These are phyloP conservation scores for Halteria grandinella DNA, from an alignment of 73 alveolate species.

Conservation along the genomic window DNA sequence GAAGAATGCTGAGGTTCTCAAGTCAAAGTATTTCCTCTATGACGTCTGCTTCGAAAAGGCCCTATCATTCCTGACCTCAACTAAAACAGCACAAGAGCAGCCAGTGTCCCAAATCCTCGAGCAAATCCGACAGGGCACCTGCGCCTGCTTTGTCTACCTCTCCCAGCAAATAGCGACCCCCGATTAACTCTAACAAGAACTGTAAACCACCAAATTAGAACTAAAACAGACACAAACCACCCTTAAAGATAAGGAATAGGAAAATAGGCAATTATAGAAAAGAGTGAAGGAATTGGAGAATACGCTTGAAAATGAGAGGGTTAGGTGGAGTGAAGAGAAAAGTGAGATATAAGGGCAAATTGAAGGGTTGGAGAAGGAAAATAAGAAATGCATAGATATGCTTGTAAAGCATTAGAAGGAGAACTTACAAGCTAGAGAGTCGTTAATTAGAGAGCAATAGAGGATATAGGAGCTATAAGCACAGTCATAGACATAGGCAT, in stretches of 20 bases:
- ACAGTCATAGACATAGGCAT: too few relatives aligned
- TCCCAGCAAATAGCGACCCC: neutral
- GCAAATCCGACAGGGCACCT: constrained; percentile 3
- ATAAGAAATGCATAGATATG: constrained; percentile 56
- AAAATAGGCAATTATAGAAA: neutral
- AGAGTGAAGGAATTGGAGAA: neutral
- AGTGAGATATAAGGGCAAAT: constrained; percentile 26
- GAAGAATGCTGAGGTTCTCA: constrained; percentile 36
- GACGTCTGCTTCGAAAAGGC: constrained; percentile 62
- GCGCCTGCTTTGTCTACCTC: constrained; percentile 8
- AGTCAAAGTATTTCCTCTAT: constrained; percentile 16
- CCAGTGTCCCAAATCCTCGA: neutral
- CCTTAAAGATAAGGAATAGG: neutral
- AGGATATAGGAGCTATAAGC: too few relatives aligned
- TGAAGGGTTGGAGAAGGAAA: constrained; percentile 57
- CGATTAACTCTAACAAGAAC: neutral
- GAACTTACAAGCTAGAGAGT: too few relatives aligned
- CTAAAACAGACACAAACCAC: neutral
- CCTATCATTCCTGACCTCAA: neutral
- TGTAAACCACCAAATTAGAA: neutral
- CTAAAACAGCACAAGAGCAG: too few relatives aligned
- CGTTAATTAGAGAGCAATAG: too few relatives aligned
- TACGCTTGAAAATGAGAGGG: too few relatives aligned
- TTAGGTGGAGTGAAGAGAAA: constrained; percentile 29
- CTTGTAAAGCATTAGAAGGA: constrained; percentile 65